These are phyloP conservation scores for Protostelium mycophagum DNA, from an alignment of 78 protist species.

Conservation along the genomic window DNA sequence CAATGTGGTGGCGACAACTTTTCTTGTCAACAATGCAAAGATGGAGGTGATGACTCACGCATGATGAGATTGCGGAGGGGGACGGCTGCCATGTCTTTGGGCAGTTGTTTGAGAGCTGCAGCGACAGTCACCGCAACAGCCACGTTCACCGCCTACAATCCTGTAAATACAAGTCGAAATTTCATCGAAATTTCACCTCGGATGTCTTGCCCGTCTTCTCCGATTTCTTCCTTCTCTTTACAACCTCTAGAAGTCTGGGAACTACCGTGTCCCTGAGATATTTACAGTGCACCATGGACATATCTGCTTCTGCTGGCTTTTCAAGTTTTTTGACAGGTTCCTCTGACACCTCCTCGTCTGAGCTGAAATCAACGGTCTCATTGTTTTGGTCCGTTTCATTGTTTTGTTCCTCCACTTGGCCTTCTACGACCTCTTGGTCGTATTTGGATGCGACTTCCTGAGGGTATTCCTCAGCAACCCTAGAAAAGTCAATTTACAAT, in stretches of 20 bases:
- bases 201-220: not conserved
- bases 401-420: not conserved
- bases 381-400: not conserved
- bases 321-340: not conserved
- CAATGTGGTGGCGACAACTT: not conserved
- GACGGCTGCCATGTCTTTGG: not conserved
- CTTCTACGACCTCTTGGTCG: not conserved
- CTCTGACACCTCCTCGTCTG: not conserved
- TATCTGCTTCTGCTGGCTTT: not conserved
- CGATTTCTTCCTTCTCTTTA: not conserved
- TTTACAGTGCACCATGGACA: not conserved
- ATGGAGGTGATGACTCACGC: not conserved
- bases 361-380: not conserved
- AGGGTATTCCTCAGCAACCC: too few relatives aligned
- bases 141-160: not conserved
- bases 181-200: not conserved
- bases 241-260: not conserved
- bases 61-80: not conserved
- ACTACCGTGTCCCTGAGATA: not conserved
- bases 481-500: too few relatives aligned
- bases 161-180: too few relatives aligned
- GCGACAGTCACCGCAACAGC: not conserved
- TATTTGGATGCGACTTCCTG: too few relatives aligned
- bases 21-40: not conserved
- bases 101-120: not conserved